Base-by-base conservation (phyloP, 768 basidiomycete genomes). In the Collybia sordida region DNA sequence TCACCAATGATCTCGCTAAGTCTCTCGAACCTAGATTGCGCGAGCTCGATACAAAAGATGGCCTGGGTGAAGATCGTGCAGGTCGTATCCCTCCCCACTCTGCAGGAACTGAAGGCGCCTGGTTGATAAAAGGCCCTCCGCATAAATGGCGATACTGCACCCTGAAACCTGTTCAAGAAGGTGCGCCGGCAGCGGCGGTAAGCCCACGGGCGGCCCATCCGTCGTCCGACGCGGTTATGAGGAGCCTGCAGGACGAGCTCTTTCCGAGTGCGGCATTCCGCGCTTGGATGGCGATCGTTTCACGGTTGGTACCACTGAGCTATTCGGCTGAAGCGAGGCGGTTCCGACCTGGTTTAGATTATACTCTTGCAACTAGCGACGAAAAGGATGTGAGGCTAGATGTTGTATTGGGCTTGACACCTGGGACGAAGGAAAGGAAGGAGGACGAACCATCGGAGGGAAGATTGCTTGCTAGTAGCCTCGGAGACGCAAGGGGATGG, bases 71-170 rank as follows among this genome's bases (percentile, higher is more conserved):
- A 7, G 68, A 73, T 28, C 84, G 88, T 18, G 63, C 61, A 7
- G 72, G 72, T 4, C 71, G 67, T 36, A 74, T 95, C 44, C 86
- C 92, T 0, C 60, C 79, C 9, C 93, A 97, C 57, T 69, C 67
- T n/a, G 69, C 80, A 7, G 94, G 93, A 12, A 68, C 67, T n/a
- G 47, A 57, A 15, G 69, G 70, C 25, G 70, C 73, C 3, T 98
- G 94, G 93, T 59, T 63, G 12, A 59, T 90, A 61, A 82, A 82
- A 59, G 93, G 95, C 2, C 96, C 96, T 1, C 93, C 96, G 23
- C 93, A 95, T 66, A 93, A 95, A 65, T 92, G 91, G 80, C 90
- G 96, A 27, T 98, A 94, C 74, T 88, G 90, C 66, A 76, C 79
- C 3, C 83, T 95, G 22, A 67, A 68, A 23, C 65, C 72, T 18